Percentiles rank a stretch among this genome's conserved stretches.
Conservation (phyloP, 202 grass and related monocot species). For the Zoysia matrella region DNA sequence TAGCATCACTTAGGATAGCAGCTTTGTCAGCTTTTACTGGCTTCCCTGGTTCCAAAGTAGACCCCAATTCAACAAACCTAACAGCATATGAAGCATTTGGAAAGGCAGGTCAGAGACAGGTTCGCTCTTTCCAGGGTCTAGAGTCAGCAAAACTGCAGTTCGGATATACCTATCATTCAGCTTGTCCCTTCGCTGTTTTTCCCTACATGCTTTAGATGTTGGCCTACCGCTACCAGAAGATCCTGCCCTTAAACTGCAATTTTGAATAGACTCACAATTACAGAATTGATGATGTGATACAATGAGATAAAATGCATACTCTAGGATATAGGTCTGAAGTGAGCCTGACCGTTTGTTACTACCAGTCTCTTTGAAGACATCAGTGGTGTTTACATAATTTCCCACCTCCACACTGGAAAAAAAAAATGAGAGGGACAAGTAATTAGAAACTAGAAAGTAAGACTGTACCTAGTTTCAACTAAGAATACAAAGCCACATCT, state of each 20-base stretch:
- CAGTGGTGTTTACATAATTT: slow-evolving; percentile 38
- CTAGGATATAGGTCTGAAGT: neutral
- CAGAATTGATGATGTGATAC: slow-evolving; percentile 9
- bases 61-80: slow-evolving; percentile 74
- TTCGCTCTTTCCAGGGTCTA: neutral
- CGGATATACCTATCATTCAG: slow-evolving; percentile 65
- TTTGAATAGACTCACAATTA: slow-evolving; percentile 39
- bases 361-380: slow-evolving; percentile 52
- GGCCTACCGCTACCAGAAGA: slow-evolving; percentile 37
- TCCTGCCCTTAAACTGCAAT: slow-evolving; percentile 56
- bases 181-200: slow-evolving; percentile 68
- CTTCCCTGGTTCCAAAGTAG: slow-evolving; percentile 10
- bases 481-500: neutral
- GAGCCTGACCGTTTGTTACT: slow-evolving; percentile 60
- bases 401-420: slow-evolving; percentile 51
- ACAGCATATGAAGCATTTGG: slow-evolving; percentile 10
- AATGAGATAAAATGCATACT: slow-evolving; percentile 15
- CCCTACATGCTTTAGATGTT: slow-evolving; percentile 66
- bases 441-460: neutral
- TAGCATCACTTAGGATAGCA: slow-evolving; percentile 38
- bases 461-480: neutral
- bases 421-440: neutral
- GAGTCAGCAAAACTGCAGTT: slow-evolving; percentile 13
- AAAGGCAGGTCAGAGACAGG: neutral
- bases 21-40: too few species aligned